Evolutionary conservation across 192 early-diverging fungal species (phyloP), one percentile per base, ranked within the genome.

Genomic region (Cladochytrium replicatum): DNA sequence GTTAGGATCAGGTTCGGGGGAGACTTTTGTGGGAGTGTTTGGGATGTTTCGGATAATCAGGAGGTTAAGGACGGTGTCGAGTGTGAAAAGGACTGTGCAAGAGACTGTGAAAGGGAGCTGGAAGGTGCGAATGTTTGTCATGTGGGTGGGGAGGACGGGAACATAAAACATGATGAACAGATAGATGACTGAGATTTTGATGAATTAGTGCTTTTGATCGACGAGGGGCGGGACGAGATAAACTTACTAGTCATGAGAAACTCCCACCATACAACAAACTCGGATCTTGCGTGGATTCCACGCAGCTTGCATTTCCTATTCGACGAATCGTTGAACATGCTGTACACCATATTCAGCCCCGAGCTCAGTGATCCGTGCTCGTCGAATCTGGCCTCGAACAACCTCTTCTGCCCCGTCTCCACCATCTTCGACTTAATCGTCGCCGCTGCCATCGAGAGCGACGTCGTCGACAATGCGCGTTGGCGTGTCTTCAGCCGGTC

Each of bases 241-340:
- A 23, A 37, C 61, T 43, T 48, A 70, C 68, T 11, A 21, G 60
- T 53, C 50, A 70, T 49, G 8, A 54, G 2, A 37, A 70, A 41
- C 19, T 66, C 59, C 68, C 68, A 70, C 13, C 46, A 29, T 5
- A 54, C 57, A 17, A 28, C 25, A 19, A 58, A 55, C 13, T 29
- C 3, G 5, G 59, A 66, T 27, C 29, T 37, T 8, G 55, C 48
- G 25, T 63, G 46, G 22, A 61, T 48, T 51, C 53, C 60, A n/a
- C n/a, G n/a, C n/a, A n/a, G n/a, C n/a, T n/a, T n/a, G n/a, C n/a
- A n/a, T n/a, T n/a, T n/a, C n/a, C n/a, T n/a, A n/a, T n/a, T n/a
- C n/a, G n/a, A n/a, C n/a, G n/a, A n/a, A n/a, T n/a, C n/a, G n/a
- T n/a, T n/a, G n/a, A n/a, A n/a, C n/a, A n/a, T n/a, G n/a, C n/a